Percentiles rank a stretch among this genome's conserved stretches.
These are phyloP conservation scores for Lachancea cidri DNA, from an alignment of 805 yeast genomes.

Conservation along the genomic window DNA sequence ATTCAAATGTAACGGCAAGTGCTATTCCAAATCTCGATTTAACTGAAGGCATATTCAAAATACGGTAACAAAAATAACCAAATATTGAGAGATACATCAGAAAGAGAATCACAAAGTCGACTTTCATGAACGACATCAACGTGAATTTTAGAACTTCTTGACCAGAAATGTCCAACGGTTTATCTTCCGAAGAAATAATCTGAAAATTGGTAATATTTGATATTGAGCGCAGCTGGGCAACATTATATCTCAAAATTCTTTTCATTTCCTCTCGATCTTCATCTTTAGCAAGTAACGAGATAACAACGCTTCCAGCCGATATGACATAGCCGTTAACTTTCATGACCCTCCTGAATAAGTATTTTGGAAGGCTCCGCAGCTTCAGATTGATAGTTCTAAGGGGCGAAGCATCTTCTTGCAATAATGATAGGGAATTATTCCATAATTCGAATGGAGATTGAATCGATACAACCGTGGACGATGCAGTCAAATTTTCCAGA, in stretches of 20 bases:
- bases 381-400: slow-evolving; percentile 38
- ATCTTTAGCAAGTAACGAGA: slow-evolving; percentile 30
- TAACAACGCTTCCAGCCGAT: slow-evolving; percentile 37
- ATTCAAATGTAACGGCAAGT: slow-evolving; percentile 13
- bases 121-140: slow-evolving; percentile 1
- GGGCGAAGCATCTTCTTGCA: slow-evolving; percentile 33
- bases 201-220: slow-evolving; percentile 18
- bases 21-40: slow-evolving; percentile 15
- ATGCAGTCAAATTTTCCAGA: slow-evolving; percentile 17
- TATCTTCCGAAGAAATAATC: slow-evolving; percentile 8
- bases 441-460: slow-evolving; percentile 43
- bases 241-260: slow-evolving; percentile 30
- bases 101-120: slow-evolving; percentile 1
- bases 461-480: slow-evolving; percentile 16
- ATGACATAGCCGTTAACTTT: slow-evolving; percentile 41
- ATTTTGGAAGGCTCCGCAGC: slow-evolving; percentile 15
- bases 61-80: neutral
- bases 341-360: slow-evolving; percentile 35
- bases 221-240: slow-evolving; percentile 19
- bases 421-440: slow-evolving; percentile 31
- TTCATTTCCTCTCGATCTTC: slow-evolving; percentile 9
- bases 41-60: slow-evolving; percentile 7
- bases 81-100: neutral
- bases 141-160: slow-evolving; percentile 3
- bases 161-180: neutral